Evolutionary conservation across 1,139 yeast species (phyloP).

Genomic region (Yamadazyma epiphylla): DNA sequence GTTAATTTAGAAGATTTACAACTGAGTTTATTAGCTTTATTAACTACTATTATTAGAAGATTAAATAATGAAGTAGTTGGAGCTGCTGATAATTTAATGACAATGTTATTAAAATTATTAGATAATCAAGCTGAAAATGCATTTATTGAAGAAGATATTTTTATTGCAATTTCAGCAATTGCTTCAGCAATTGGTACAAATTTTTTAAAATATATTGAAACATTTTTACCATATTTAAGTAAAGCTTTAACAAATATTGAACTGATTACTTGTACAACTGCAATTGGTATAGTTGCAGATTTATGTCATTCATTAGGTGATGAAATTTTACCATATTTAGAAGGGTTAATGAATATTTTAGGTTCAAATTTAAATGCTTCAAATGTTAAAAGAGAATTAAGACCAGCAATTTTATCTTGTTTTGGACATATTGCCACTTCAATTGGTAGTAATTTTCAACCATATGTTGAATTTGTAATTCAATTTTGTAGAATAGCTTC

Average conservation of each 20-base stretch:
- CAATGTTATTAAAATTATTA: constrained; percentile 68
- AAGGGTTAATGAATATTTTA: constrained; percentile 76
- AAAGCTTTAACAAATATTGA: constrained; percentile 79
- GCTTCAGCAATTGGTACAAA: constrained; percentile 72
- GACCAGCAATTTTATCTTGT: constrained; percentile 88
- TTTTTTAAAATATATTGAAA: constrained; percentile 73
- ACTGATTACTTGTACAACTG: constrained; percentile 78
- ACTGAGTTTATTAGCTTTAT: constrained; percentile 76
- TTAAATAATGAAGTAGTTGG: constrained; percentile 60
- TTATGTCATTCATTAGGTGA: constrained; percentile 87
- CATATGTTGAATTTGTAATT: constrained; percentile 78
- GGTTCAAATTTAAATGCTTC: constrained; percentile 67
- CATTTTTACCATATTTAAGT: constrained; percentile 77
- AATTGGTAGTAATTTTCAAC: constrained; percentile 70
- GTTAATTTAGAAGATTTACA: constrained; percentile 85
- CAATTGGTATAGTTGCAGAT: constrained; percentile 96
- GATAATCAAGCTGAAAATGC: constrained; percentile 63
- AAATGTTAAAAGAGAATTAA: constrained; percentile 70
- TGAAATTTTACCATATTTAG: constrained; percentile 67
- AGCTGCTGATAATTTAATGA: constrained; percentile 84
- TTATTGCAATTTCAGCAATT: constrained; percentile 86
- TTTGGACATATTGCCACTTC: constrained; percentile 95
- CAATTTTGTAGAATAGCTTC: constrained; percentile 59
- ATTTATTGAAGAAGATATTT: constrained; percentile 88
- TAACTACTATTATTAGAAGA: constrained; percentile 86